Evolutionary conservation across 31 red algal species (phyloP).

Genomic region (Asparagopsis taxiformis): DNA sequence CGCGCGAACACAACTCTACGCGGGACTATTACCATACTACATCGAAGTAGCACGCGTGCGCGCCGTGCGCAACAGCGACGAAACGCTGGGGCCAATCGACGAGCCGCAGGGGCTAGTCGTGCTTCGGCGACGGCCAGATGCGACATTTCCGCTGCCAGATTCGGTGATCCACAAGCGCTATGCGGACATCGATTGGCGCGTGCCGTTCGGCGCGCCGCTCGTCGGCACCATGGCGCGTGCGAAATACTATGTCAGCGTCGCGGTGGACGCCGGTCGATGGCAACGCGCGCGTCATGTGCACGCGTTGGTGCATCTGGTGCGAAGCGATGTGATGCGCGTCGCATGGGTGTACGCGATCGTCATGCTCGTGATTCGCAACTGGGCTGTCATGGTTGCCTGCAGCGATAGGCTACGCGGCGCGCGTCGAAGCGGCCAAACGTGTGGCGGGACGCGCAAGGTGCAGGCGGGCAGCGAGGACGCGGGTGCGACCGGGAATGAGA

Average conservation of each 20-base stretch:
- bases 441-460: no score
- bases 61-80: constrained; percentile 34
- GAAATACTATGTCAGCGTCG: background rate
- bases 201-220: constrained; percentile 17
- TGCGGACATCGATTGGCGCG: constrained; percentile 23
- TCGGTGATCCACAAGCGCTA: constrained; percentile 33
- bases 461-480: no score
- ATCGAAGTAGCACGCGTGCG: constrained; percentile 59
- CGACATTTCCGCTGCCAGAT: background rate
- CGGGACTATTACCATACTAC: constrained; percentile 46
- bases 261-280: constrained; percentile 39
- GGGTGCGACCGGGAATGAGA: no score
- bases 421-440: no score
- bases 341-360: constrained; percentile 13
- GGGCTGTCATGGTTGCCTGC: background rate
- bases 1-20: constrained; percentile 34
- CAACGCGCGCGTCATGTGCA: constrained; percentile 21
- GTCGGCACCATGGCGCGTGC: constrained; percentile 1
- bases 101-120: constrained; percentile 75
- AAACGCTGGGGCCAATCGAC: constrained; percentile 43
- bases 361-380: background rate
- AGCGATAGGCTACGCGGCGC: no score
- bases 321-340: constrained; percentile 42
- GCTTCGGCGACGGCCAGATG: constrained; percentile 16
- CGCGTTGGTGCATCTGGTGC: constrained; percentile 34